Evolutionary conservation across 257 asterid genomes (phyloP), one percentile per base, ranked within the genome.

Genomic region (Mentha longifolia): DNA sequence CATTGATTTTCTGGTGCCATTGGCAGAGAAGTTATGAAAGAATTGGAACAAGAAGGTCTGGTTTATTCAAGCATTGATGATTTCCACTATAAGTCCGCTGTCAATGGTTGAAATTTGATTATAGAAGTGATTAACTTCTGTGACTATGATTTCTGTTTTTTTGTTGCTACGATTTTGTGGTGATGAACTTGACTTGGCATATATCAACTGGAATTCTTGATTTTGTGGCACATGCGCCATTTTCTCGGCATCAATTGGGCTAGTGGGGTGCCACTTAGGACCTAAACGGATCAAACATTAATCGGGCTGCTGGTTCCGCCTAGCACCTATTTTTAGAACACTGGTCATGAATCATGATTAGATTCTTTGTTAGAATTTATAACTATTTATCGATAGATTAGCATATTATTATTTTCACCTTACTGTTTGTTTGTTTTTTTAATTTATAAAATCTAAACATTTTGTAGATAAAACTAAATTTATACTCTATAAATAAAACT

Each of bases 61-160:
- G 70, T 84, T 74, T 91, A 89, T 75, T 77, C 96, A n/a, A 86
- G 97, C 8, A 71, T 89, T 11, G 95, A 93, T 39, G 97, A 93
- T 6, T 49, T 7, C 75, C 96, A 93, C 89, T 89, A 63, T 84
- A 93, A 84, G 84, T 76, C 91, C 82, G 82, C 88, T 45, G 79
- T 76, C 74, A 88, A 89, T 11, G 96, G 87, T 71, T 92, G 84
- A 91, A 33, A 51, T 35, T 56, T 59, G 61, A 22, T 20, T 9
- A 57, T 9, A 10, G 28, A 46, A 61, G 69, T 12, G 28, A 17
- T 45, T 8, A 54, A 50, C 25, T 22, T 22, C 25, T 22, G 25
- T 22, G 37, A 3, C 37, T 33, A 33, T 6, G 37, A 33, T 22
- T 1, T 22, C 2, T 0, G 25, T 22, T 22, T 2, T 2, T 20